A percentile compares a stretch with the other conserved stretches of the same genome.
phyloP scores from a whole-genome alignment of 805 yeast genomes.

The Monosporozyma servazzii region DNA sequence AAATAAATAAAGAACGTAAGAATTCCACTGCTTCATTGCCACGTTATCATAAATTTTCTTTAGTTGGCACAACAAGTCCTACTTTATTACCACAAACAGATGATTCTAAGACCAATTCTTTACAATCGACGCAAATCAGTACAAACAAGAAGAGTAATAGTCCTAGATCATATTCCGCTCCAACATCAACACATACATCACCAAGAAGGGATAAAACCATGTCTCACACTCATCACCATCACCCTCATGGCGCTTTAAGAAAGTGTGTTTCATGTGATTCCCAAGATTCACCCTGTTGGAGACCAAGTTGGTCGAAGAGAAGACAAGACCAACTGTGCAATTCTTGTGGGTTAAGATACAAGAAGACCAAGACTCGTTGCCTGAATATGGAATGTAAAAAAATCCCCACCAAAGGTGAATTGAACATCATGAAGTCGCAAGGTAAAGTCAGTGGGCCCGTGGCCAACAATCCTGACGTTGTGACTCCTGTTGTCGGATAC shows the following conservation, averaged over 20 bases:
- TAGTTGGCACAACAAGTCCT: conserved; percentile 1
- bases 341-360: conserved; percentile 90
- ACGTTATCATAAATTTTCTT: not conserved
- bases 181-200: not conserved
- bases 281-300: conserved; percentile 93
- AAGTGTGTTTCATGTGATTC: conserved; percentile 86
- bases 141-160: not conserved
- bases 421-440: conserved; percentile 75
- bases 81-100: conserved; percentile 1
- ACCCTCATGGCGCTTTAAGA: conserved; percentile 30
- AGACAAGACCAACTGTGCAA: conserved; percentile 93
- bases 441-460: conserved; percentile 36
- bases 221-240: not conserved
- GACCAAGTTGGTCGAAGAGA: conserved; percentile 84
- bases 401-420: conserved; percentile 94
- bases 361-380: conserved; percentile 90
- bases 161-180: not conserved
- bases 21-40: conserved; percentile 4
- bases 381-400: conserved; percentile 64
- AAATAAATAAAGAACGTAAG: not conserved
- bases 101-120: conserved; percentile 2
- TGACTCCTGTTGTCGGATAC: conserved; percentile 25
- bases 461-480: conserved; percentile 5
- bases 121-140: not conserved
- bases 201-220: not conserved